A percentile compares a stretch with the other conserved stretches of the same genome.
phyloP scores from a whole-genome alignment of 371 early-diverging fungal genomes.

The Apophysomyces elegans region DNA sequence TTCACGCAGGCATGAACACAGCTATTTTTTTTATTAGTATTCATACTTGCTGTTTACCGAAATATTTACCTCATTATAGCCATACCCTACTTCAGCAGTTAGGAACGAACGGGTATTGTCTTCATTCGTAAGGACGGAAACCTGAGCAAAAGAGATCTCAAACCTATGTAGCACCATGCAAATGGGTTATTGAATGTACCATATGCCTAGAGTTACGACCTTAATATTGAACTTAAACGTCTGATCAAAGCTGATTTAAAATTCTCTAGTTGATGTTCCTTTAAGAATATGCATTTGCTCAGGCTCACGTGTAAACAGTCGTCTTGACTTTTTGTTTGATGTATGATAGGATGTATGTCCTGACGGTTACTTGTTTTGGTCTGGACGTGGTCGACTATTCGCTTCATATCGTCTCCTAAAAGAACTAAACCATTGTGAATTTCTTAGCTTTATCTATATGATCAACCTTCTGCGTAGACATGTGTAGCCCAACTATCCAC shows the following conservation, averaged over 20 bases:
- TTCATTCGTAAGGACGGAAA: slow-evolving; percentile 43
- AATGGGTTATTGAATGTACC: too few species aligned
- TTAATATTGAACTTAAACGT: background rate
- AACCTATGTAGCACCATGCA: slow-evolving; percentile 10
- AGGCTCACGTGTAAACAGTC: slow-evolving; percentile 42
- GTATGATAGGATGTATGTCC: background rate
- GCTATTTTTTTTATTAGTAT: slow-evolving; percentile 11
- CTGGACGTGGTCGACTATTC: slow-evolving; percentile 12
- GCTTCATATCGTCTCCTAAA: slow-evolving; percentile 11
- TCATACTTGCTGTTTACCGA: background rate
- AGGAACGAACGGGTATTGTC: slow-evolving; percentile 48
- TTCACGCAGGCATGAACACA: slow-evolving; percentile 21
- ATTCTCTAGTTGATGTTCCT: slow-evolving; percentile 35
- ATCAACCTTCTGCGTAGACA: slow-evolving; percentile 45
- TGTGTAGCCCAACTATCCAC: slow-evolving; percentile 47
- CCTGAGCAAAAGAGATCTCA: slow-evolving; percentile 42
- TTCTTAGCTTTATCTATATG: background rate
- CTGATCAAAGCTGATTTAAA: slow-evolving; percentile 24
- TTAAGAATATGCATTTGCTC: slow-evolving; percentile 38
- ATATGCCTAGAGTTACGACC: background rate
- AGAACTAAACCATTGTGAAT: slow-evolving; percentile 11
- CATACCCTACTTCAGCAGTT: slow-evolving; percentile 47
- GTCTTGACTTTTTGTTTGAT: slow-evolving; percentile 8
- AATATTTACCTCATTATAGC: slow-evolving; percentile 43
- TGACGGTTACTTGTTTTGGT: background rate